These are phyloP conservation scores for Aspergillus incahuasiensis DNA, from an alignment of 495 filamentous ascomycete genomes.

Conservation along the genomic window DNA sequence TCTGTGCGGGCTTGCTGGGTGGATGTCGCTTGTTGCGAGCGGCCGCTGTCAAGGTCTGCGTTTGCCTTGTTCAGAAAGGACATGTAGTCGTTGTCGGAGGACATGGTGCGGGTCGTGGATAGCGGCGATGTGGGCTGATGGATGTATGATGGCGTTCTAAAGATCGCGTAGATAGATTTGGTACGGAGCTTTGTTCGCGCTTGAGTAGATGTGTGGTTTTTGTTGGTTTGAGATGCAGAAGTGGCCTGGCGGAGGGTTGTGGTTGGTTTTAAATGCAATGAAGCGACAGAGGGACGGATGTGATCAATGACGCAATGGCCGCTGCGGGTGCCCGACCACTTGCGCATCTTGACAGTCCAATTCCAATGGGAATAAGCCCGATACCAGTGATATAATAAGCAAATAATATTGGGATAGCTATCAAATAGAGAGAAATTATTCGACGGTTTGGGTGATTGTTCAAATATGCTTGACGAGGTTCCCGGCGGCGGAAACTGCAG, in stretches of 20 bases:
- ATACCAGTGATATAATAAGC: too few species aligned
- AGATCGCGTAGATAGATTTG: conserved; percentile 9
- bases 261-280: conserved; percentile 7
- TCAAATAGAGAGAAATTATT: background rate
- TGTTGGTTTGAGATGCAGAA: background rate
- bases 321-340: conserved; percentile 13
- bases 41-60: conserved; percentile 52
- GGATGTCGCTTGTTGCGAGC: conserved; percentile 20
- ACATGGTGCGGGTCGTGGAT: conserved; percentile 46
- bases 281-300: conserved; percentile 18
- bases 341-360: conserved; percentile 6
- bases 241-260: background rate
- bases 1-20: conserved; percentile 41
- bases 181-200: background rate
- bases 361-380: too few species aligned
- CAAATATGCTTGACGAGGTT: background rate
- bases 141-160: background rate
- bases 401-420: background rate
- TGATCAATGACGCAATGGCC: conserved; percentile 42
- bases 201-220: background rate
- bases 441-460: background rate
- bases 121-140: conserved; percentile 4
- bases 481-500: background rate
- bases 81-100: conserved; percentile 75
- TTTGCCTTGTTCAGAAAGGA: conserved; percentile 83